Evolutionary conservation across 2,329 filamentous ascomycete genomes (phyloP), one percentile per base, ranked within the genome.

Genomic region (Daldinia eschscholtzii): DNA sequence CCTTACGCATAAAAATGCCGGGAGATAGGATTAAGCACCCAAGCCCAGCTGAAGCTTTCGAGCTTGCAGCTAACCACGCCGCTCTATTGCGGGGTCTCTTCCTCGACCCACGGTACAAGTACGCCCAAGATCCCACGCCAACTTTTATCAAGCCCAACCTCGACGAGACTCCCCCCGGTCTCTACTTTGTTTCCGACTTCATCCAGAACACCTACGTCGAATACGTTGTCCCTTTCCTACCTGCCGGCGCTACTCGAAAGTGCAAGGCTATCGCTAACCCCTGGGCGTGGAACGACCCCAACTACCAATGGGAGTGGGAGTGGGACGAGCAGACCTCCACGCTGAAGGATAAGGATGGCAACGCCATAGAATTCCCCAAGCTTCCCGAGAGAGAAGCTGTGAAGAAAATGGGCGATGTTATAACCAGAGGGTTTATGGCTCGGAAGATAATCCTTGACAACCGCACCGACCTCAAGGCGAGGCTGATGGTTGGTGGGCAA

Each of bases 231-330:
- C 77, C 75, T 7, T 75, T 74, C 60, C 72, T 79, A 23, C 77
- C 77, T 1, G 18, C 64, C 15, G 76, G 72, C n/a, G 74, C 75
- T 23, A 72, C 74, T 39, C 75, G 75, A 52, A 76, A 74, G 37
- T 76, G 75, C 71, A 76, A 76, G 33, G 75, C 60, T 53, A 59
- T 78, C 37, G 73, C 50, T 53, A 78, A 78, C 69, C 76, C 76
- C 10, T 79, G 76, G 76, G 76, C 76, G 26, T 73, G 73, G 57
- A 70, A 64, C 41, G 76, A 78, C 57, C 62, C 71, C 7, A 58
- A 62, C 64, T 75, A 76, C 62, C 37, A 62, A 20, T 79, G 72
- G 72, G 73, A 76, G 63, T 78, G 75, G 76, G 67, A 67, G 44
- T 79, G 75, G 75, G 75, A 78, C 59, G 65, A 69, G n/a, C 37